Evolutionary conservation across 805 yeast species (phyloP).

Genomic region (Candida boleticola): DNA sequence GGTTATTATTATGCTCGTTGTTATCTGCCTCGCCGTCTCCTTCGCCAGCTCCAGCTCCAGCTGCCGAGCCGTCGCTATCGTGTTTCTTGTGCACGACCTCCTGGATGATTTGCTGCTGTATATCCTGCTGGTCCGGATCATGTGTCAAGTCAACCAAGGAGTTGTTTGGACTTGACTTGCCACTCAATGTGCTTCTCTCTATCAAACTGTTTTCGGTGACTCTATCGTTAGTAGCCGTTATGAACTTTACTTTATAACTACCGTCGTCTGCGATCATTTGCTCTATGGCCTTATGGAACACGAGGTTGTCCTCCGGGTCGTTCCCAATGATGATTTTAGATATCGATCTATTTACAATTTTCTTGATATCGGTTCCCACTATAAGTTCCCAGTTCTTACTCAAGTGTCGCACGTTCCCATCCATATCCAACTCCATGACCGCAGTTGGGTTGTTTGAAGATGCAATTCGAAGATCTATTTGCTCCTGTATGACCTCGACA

Average conservation of each 20-base stretch:
- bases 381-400: conserved; percentile 76
- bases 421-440: conserved; percentile 80
- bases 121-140: conserved; percentile 1
- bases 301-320: conserved; percentile 56
- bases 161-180: conserved; percentile 24
- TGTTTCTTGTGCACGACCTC: neutral
- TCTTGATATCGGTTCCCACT: conserved; percentile 62
- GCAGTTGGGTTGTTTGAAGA: conserved; percentile 70
- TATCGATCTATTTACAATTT: conserved; percentile 57
- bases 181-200: conserved; percentile 11
- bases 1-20: too few species aligned
- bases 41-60: conserved; percentile 8
- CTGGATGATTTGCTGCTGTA: conserved; percentile 3
- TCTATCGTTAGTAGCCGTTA: conserved; percentile 46
- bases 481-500: conserved; percentile 34
- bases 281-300: conserved; percentile 67
- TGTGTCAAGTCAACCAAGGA: conserved; percentile 15
- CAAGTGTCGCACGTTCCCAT: conserved; percentile 72
- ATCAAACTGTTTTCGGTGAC: neutral
- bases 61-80: neutral
- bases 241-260: conserved; percentile 74
- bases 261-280: conserved; percentile 72
- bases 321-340: conserved; percentile 64
- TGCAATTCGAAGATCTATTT: conserved; percentile 58
- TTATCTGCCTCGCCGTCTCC: too few species aligned